phyloP scores from a whole-genome alignment of 2,329 filamentous ascomycete genomes.

The Trichoderma sp. region DNA sequence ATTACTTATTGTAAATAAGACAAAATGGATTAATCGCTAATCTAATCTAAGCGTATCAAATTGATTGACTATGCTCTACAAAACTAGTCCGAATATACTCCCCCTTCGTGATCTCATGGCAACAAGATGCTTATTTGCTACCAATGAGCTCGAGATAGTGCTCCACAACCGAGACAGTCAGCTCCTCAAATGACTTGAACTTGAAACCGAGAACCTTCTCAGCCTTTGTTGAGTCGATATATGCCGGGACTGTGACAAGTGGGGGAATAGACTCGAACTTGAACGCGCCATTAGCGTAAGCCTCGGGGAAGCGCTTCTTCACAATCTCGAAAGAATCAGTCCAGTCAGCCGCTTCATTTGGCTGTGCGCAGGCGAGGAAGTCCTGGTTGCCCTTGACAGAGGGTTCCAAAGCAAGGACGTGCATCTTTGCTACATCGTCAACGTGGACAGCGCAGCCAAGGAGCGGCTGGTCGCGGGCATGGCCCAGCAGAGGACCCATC shows the following conservation, averaged over 20 bases:
- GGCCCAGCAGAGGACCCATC: conserved; percentile 34
- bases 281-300: conserved; percentile 13
- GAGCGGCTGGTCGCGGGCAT: conserved; percentile 23
- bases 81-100: background rate
- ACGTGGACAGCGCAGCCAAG: conserved; percentile 26
- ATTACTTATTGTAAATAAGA: background rate
- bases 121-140: background rate
- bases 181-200: conserved; percentile 34
- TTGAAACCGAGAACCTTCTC: conserved; percentile 34
- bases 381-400: conserved; percentile 8
- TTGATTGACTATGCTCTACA: background rate
- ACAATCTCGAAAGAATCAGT: conserved; percentile 7
- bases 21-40: background rate
- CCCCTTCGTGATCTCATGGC: background rate
- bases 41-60: background rate
- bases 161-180: conserved; percentile 33
- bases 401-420: conserved; percentile 3
- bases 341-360: background rate
- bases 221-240: conserved; percentile 29
- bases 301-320: conserved; percentile 18
- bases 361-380: conserved; percentile 14
- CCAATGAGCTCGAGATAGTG: conserved; percentile 34
- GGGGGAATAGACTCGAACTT: conserved; percentile 15
- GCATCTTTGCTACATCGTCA: conserved; percentile 22
- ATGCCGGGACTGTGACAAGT: background rate